Evolutionary conservation across 257 asterid species (phyloP).

Genomic region (Linaria vulgaris): DNA sequence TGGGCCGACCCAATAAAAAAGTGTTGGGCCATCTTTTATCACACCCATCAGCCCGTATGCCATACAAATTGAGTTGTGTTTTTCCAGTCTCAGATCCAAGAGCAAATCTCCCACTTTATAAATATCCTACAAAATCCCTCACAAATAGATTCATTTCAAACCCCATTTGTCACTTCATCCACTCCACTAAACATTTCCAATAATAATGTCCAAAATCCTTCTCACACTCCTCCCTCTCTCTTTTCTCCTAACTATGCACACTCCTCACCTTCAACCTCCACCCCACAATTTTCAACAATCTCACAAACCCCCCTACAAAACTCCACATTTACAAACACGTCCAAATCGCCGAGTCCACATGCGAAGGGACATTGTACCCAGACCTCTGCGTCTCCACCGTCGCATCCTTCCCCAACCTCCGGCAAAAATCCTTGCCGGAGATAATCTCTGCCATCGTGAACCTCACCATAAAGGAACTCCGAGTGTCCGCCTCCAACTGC

Average conservation of each 20-base stretch:
- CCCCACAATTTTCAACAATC: conserved; percentile 9
- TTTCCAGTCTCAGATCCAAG: background rate
- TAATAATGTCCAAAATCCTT: conserved; percentile 33
- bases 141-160: no score
- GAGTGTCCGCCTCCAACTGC: conserved; percentile 52
- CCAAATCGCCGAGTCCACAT: conserved; percentile 52
- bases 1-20: no score
- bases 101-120: background rate
- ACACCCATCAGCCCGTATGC: no score
- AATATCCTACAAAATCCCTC: no score
- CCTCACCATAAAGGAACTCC: conserved; percentile 60
- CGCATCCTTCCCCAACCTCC: conserved; percentile 60
- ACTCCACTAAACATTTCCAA: background rate
- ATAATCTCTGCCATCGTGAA: conserved; percentile 66
- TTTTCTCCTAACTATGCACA: conserved; percentile 29
- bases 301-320: conserved; percentile 19
- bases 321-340: conserved; percentile 50
- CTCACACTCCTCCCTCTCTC: conserved; percentile 35
- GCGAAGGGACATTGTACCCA: conserved; percentile 69
- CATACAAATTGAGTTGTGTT: background rate
- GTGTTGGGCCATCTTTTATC: no score
- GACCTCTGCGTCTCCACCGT: conserved; percentile 77
- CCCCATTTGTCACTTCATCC: background rate
- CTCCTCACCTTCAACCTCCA: conserved; percentile 25
- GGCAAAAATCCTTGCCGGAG: conserved; percentile 58